Evolutionary conservation across 768 basidiomycete genomes (phyloP).

Genomic region (Pisolithus microcarpus): DNA sequence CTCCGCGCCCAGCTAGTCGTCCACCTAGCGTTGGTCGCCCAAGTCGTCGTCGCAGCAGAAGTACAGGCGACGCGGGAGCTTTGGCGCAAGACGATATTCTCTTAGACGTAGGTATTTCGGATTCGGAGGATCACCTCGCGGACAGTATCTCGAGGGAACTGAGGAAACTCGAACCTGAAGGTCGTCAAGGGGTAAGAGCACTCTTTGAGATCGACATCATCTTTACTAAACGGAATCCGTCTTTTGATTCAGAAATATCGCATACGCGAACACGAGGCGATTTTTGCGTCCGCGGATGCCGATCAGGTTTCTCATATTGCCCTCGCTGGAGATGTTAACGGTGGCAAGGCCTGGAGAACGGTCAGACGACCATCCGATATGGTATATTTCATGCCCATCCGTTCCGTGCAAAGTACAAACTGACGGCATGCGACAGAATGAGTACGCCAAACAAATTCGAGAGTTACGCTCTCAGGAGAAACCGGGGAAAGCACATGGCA

Average conservation of each 20-base stretch:
- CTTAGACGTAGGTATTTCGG: constrained; percentile 32
- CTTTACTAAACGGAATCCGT: constrained; percentile 1
- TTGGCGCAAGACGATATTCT: constrained; percentile 27
- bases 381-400: constrained; percentile 40
- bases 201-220: background rate
- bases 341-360: constrained; percentile 77
- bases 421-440: constrained; percentile 52
- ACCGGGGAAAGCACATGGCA: constrained; percentile 76
- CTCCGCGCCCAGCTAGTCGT: constrained; percentile 20
- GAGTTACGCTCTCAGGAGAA: constrained; percentile 74
- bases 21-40: constrained; percentile 37
- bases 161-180: constrained; percentile 42
- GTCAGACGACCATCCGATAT: constrained; percentile 91
- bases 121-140: constrained; percentile 48
- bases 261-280: constrained; percentile 71
- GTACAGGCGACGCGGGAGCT: constrained; percentile 65
- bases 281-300: constrained; percentile 71
- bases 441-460: constrained; percentile 86
- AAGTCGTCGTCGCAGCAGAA: constrained; percentile 64
- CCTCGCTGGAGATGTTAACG: constrained; percentile 75
- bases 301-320: constrained; percentile 67
- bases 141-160: constrained; percentile 73
- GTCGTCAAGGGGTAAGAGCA: constrained; percentile 16
- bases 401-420: background rate
- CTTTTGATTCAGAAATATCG: constrained; percentile 58